Base-by-base conservation (phyloP, 1,139 yeast genomes). In the Lodderomyces parapsilosis region DNA sequence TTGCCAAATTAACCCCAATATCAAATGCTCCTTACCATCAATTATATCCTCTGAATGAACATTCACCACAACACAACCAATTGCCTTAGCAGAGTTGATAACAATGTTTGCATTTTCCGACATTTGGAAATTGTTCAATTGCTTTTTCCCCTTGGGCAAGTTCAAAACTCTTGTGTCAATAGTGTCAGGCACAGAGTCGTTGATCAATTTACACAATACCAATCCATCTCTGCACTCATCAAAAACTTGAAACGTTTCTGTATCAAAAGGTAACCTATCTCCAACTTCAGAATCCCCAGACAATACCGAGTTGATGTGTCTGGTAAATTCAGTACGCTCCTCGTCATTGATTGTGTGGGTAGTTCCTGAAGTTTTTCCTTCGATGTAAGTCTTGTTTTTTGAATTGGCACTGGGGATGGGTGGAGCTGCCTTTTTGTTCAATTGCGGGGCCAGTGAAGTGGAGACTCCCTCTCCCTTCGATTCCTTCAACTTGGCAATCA, bases 221-320 rank as follows among this genome's bases (percentile, higher is more conserved):
- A 93, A 75, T 52, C 99, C 98, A 63, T 94, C 99, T 55, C 91
- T 82, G 68, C 96, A 89, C 66, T 93, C 99, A 63, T 93, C 99
- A 59, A 93, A 93, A 48, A 93, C 77, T 68, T 94, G 98, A 73
- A 93, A 93, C 32, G 93, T 86, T 52, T 93, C 96, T 8, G 96
- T 83, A 51, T 96, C 96, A 59, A 93, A 85, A 6, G 99, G 99
- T 52, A 93, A 71, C 54, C 96, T 74, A 49, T 76, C 71, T 19
- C 97, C 98, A 47, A 93, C 77, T 51, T 89, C 91, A 1, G 83
- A 61, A 62, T 94, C 99, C n/a, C 96, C 98, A 6, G 89, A 80
- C 44, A 93, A 76, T 6, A 90, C 97, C 39, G 90, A 79, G 65
- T 93, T 93, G 65, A 93, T 91, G 65, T 93, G 99, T 60, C 96